These are phyloP conservation scores for Metschnikowia bowlesiae DNA, from an alignment of 805 yeast genomes.

Conservation along the genomic window DNA sequence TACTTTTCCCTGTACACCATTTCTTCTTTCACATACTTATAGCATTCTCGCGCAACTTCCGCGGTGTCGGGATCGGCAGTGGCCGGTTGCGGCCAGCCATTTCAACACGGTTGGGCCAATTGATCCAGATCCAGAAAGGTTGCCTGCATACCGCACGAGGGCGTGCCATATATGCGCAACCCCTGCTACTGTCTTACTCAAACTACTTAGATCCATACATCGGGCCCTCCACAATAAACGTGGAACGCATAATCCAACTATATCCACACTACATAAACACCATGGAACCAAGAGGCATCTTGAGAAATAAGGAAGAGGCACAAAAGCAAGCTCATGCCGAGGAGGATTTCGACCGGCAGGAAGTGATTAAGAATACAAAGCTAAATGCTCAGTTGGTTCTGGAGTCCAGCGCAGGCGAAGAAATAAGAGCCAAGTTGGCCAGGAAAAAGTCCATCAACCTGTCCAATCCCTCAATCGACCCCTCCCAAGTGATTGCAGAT, in stretches of 20 bases:
- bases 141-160: neutral
- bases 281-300: slow-evolving; percentile 41
- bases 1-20: no score
- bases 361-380: slow-evolving; percentile 75
- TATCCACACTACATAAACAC: neutral
- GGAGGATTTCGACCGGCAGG: slow-evolving; percentile 50
- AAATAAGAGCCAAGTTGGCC: slow-evolving; percentile 43
- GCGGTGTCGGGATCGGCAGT: no score
- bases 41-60: no score
- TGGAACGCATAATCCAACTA: neutral
- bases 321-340: slow-evolving; percentile 17
- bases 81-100: no score
- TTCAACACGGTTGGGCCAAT: no score
- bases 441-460: slow-evolving; percentile 27
- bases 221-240: neutral
- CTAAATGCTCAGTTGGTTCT: slow-evolving; percentile 57
- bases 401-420: slow-evolving; percentile 39
- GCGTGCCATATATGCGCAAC: neutral
- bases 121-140: no score
- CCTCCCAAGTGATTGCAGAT: slow-evolving; percentile 2
- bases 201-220: neutral
- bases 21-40: no score
- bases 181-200: neutral
- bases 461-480: slow-evolving; percentile 9
- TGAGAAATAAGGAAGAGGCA: slow-evolving; percentile 42